Percentiles rank a stretch among this genome's conserved stretches.
Conservation (phyloP, 192 early-diverging fungal species). For the Linderina pennispora region DNA sequence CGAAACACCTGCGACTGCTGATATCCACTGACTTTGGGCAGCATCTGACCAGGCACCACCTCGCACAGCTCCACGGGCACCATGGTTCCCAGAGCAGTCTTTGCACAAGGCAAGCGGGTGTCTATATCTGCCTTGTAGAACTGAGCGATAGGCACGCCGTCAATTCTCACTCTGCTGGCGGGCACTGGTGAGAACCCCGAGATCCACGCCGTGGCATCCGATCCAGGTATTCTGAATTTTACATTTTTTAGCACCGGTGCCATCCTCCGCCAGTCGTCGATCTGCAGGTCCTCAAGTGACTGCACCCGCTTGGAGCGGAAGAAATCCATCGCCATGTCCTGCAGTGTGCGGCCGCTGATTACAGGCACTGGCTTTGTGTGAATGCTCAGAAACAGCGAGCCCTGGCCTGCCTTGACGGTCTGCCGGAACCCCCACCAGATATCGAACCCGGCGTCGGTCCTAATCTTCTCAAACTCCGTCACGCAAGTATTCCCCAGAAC, state of each 20-base stretch:
- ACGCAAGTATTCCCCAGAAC: not conserved
- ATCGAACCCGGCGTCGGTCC: constrained; percentile 10
- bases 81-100: not conserved
- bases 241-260: no score
- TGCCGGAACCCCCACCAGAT: constrained; percentile 27
- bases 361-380: constrained; percentile 6
- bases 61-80: constrained; percentile 12
- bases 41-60: not conserved
- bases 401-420: constrained; percentile 7
- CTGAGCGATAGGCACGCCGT: not conserved
- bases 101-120: constrained; percentile 7
- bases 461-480: not conserved
- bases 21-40: not conserved
- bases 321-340: constrained; percentile 1
- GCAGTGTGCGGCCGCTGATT: constrained; percentile 2
- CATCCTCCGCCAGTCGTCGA: constrained; percentile 5
- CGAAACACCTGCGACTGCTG: not conserved
- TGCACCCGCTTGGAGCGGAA: not conserved
- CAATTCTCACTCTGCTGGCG: not conserved
- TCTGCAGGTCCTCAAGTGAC: not conserved
- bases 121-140: constrained; percentile 2
- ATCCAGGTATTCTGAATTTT: no score
- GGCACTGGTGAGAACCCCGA: constrained; percentile 1
- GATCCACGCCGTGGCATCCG: not conserved
- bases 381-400: constrained; percentile 4